Base-by-base conservation (phyloP, 2,329 filamentous ascomycete genomes). In the Davidsoniella neocaledoniae region DNA sequence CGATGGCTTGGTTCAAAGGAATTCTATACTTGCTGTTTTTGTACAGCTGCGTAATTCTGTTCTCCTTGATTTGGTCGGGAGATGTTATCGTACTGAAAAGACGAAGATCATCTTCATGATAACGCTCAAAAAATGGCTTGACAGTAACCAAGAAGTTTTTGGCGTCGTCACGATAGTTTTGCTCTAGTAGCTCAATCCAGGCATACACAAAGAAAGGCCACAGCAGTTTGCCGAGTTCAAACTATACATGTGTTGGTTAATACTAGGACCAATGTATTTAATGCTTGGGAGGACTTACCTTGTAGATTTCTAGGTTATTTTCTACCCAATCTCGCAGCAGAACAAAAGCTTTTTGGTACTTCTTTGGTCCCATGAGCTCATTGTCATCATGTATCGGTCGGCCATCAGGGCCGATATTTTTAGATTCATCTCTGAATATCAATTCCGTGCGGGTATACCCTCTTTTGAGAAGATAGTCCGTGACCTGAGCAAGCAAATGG, bases 131-230 rank as follows among this genome's bases (percentile, higher is more conserved):
- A 49, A 79, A 63, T 2, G 63, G 59, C 49, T 78, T 79, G 59
- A 85, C 79, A 4, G 74, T 70, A 25, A 76, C 73, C 54, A 93
- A 79, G 60, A 94, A 90, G 2, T 73, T 68, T 56, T 83, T 79
- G 12, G 81, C 79, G 52, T 94, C 86, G 38, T 76, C 75, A 1
- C 75, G 68, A 57, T 83, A 87, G 55, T 78, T 79, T 53, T 86
- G 77, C 33, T 71, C 71, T 25, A 93, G 74, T 50, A 96, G 74
- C 51, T 86, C 80, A 23, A 98, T 70, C 60, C 84, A 95, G 0
- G 86, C 91, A 64, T 98, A 94, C 46, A 96, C 84, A 59, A 95
- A 96, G 0, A 93, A 68, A 0, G 91, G 91, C 87, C 91, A 98
- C 14, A 94, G 68, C 3, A 96, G 70, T 56, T 93, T 87, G 52